Conservation (phyloP, 306 rosid species). For the Prunus dulcis region DNA sequence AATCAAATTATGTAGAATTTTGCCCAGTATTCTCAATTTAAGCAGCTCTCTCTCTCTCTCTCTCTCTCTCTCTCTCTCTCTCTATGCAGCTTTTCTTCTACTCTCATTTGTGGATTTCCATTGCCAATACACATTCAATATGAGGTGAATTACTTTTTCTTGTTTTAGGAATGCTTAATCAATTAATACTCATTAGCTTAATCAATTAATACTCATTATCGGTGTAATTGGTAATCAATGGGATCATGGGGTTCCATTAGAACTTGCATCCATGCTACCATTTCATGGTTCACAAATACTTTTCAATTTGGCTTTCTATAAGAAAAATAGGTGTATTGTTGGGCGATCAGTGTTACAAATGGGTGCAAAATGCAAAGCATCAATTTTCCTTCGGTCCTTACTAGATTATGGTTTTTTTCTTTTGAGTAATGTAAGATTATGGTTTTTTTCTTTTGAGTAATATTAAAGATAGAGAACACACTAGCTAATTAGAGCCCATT, state of each 20-base stretch:
- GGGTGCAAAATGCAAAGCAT: too few species aligned
- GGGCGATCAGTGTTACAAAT: too few species aligned
- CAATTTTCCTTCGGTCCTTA: too few species aligned
- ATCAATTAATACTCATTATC: too few species aligned
- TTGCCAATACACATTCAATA: not conserved
- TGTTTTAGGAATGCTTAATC: not conserved
- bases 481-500: too few species aligned
- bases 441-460: too few species aligned
- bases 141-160: not conserved
- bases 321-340: too few species aligned
- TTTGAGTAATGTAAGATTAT: too few species aligned
- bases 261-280: not conserved
- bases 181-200: not conserved
- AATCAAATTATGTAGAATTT: slow-evolving; percentile 26
- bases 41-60: not conserved
- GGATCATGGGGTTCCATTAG: not conserved
- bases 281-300: too few species aligned
- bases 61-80: not conserved
- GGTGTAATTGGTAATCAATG: not conserved
- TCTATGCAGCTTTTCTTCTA: not conserved
- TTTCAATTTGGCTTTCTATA: too few species aligned
- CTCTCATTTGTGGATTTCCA: not conserved
- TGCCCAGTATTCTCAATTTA: not conserved
- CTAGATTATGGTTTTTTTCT: too few species aligned
- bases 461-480: too few species aligned